Evolutionary conservation across 495 filamentous ascomycete genomes (phyloP).

Genomic region (Penicillium salamii): DNA sequence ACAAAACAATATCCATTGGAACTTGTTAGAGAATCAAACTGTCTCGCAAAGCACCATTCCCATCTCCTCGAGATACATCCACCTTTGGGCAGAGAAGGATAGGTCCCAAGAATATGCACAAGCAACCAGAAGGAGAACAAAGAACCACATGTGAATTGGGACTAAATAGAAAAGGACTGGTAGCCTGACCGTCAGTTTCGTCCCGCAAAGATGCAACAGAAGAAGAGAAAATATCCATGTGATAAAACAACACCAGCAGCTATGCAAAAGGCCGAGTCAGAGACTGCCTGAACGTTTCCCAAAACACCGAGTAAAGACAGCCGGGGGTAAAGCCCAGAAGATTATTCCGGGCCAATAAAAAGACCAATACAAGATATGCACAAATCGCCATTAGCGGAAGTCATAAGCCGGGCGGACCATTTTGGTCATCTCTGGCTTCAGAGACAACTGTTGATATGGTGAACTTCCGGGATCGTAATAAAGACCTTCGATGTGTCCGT

Average conservation of each 20-base stretch:
- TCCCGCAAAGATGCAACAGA: background rate
- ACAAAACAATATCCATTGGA: too few species aligned
- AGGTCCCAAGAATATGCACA: too few species aligned
- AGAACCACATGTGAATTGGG: too few species aligned
- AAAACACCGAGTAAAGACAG: slow-evolving; percentile 6
- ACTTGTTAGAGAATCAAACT: too few species aligned
- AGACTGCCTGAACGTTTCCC: slow-evolving; percentile 7
- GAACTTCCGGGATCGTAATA: slow-evolving; percentile 73
- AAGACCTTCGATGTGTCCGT: slow-evolving; percentile 64
- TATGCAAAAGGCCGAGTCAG: slow-evolving; percentile 20
- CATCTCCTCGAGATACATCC: too few species aligned
- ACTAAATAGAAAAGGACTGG: background rate
- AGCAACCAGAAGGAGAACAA: too few species aligned
- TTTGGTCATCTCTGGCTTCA: slow-evolving; percentile 49
- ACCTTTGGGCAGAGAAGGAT: too few species aligned
- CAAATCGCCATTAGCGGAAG: slow-evolving; percentile 31
- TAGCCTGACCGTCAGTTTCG: background rate
- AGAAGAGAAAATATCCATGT: slow-evolving; percentile 3
- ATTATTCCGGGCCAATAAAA: slow-evolving; percentile 8
- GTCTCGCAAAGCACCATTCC: too few species aligned
- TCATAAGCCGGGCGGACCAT: slow-evolving; percentile 41
- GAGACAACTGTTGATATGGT: slow-evolving; percentile 65
- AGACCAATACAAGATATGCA: slow-evolving; percentile 1
- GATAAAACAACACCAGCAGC: slow-evolving; percentile 18
- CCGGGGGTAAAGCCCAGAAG: background rate